Evolutionary conservation across 768 basidiomycete species (phyloP), one percentile per base, ranked within the genome.

Genomic region (Pholiota conissans): DNA sequence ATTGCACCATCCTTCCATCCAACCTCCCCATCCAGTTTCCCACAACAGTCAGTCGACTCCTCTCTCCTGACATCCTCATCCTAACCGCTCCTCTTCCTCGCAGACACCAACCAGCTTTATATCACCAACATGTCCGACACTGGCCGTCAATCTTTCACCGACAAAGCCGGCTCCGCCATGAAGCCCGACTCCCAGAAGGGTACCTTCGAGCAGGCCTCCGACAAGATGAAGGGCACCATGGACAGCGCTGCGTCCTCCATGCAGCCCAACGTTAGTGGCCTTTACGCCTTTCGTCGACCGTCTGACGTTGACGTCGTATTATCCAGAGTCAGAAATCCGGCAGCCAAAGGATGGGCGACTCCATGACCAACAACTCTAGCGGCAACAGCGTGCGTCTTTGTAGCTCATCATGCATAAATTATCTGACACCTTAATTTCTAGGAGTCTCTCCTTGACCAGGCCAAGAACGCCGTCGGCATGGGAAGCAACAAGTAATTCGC

Each of bases 101-200:
- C 18, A 10, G 26, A 57, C 37, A 48, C 53, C 28, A 55, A 24
- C 48, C 49, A 47, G 37, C 28, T 37, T 28, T 10, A 51, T 54
- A 49, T 55, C 40, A 18, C 45, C 57, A 77, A 53, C 61, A 85
- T 84, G 83, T 80, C 83, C 66, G 84, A 86, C 66, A 70, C 75
- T 51, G 76, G 70, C 56, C 84, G 84, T 63, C 82, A 85, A 76
- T 79, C 77, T 57, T 71, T 84, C 72, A 80, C 81, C 66, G 82
- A 85, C 76, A 86, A 85, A 73, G 78, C 75, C 49, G 58, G 66
- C 34, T 60, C 83, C 65, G 72, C 79, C 42, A 2, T 83, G 52
- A 84, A 85, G 84, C 84, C 84, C 63, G 84, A 86, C 61, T 81
- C 79, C 29, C 73, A 85, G 74, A 86, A 87, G 74, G 59, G 74